These are phyloP conservation scores for Ogataea zsoltii DNA, from an alignment of 805 yeast genomes.

Conservation along the genomic window DNA sequence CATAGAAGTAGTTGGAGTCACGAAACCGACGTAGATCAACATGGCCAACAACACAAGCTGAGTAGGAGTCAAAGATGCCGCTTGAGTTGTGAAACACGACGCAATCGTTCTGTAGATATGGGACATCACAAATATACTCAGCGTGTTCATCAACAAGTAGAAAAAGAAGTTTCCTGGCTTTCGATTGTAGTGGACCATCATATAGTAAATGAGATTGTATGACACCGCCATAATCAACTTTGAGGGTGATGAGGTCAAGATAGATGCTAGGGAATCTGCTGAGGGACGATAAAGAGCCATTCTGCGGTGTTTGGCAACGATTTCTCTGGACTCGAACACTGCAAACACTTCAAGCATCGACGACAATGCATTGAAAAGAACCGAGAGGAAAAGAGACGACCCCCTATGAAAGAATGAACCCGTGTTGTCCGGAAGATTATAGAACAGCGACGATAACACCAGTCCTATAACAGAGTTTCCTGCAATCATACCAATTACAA, in stretches of 20 bases:
- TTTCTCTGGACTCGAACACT: conserved; percentile 52
- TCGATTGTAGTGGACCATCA: conserved; percentile 52
- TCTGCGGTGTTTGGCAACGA: conserved; percentile 57
- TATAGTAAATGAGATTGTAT: conserved; percentile 51
- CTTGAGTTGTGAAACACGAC: conserved; percentile 44
- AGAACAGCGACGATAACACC: conserved; percentile 56
- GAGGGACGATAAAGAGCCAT: conserved; percentile 56
- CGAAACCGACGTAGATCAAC: conserved; percentile 59
- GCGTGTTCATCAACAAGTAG: conserved; percentile 43
- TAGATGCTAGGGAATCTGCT: conserved; percentile 60
- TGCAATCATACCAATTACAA: conserved; percentile 41
- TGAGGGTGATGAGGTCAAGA: conserved; percentile 54
- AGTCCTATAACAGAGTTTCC: conserved; percentile 55
- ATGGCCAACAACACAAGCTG: conserved; percentile 48
- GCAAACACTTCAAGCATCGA: conserved; percentile 55
- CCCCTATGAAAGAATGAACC: conserved; percentile 53
- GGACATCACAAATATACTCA: conserved; percentile 50
- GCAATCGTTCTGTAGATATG: conserved; percentile 55
- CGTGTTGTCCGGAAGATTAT: conserved; percentile 44
- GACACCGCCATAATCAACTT: conserved; percentile 43
- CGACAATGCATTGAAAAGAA: conserved; percentile 55
- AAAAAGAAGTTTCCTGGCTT: conserved; percentile 55
- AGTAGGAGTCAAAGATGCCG: conserved; percentile 60
- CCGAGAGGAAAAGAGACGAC: conserved; percentile 38
- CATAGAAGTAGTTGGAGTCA: conserved; percentile 55